Base-by-base conservation (phyloP, 139 green algal genomes). In the Zygnema cylindricum region DNA sequence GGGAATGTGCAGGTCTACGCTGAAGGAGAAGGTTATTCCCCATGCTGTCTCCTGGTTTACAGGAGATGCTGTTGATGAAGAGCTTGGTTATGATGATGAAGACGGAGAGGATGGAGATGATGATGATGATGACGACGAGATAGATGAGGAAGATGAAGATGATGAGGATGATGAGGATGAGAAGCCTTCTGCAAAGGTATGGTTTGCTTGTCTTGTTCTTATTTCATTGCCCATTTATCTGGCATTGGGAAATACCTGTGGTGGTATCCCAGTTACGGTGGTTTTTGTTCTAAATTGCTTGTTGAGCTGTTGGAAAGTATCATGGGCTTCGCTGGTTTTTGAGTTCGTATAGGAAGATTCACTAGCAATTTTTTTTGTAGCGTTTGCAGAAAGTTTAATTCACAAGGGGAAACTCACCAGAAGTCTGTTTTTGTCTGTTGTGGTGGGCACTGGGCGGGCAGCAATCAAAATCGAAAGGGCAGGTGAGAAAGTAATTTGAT, bases 31-130 rank as follows among this genome's bases (percentile, higher is more conserved):
- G 91, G 94, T 98, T 38, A 95, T 98, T 36, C 94, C 95, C 0
- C 85, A 96, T 78, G 95, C 96, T 0, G 93, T 97, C n/a, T 86
- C 77, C 32, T 98, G 95, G 95, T 98, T 96, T 93, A 98, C 96
- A 22, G 96, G 96, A 3, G 96, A 98, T 91, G 96, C 95, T 1
- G 81, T 95, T 1, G 87, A 92, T 22, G 88, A 92, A 0, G 94
- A 97, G 0, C 57, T 91, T 33, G 88, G 91, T 41, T 85, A 91
- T 43, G 43, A 82, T n/a, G 84, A 92, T 33, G 88, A 92, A 55
- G 88, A 91, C 23, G 84, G 87, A 11, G 88, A 92, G 2, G 90
- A 89, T 0, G 90, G 86, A 11, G 86, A 93, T 39, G 90, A 92
- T 0, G 63, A 88, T 42, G 82, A 89, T 16, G 91, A 86, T 25